Percentiles rank a stretch among this genome's conserved stretches.
Conservation (phyloP, 116 monocot species). For the Phalaenopsis hybrid region DNA sequence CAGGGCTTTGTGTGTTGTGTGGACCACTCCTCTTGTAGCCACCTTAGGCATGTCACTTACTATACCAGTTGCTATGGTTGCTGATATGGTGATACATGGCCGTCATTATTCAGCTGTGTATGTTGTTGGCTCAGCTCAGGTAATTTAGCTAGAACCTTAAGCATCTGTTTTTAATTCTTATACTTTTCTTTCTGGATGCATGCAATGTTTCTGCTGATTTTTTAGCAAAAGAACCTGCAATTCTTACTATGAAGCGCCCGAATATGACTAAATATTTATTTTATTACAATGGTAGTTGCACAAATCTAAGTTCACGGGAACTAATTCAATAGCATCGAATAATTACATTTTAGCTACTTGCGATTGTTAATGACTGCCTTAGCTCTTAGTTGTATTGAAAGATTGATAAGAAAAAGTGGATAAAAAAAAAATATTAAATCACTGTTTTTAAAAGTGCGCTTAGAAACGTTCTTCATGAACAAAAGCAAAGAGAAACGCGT, state of each 20-base stretch:
- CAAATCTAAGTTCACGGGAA: neutral
- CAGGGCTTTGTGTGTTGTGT: slow-evolving; percentile 95
- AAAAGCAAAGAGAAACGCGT: too few relatives aligned
- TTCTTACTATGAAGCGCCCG: neutral
- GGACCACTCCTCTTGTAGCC: slow-evolving; percentile 96
- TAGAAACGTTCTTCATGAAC: too few relatives aligned
- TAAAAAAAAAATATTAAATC: neutral
- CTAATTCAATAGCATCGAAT: neutral
- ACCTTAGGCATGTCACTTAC: slow-evolving; percentile 95
- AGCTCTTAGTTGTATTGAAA: neutral
- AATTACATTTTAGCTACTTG: neutral
- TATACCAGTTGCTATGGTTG: slow-evolving; percentile 94
- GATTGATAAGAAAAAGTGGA: neutral
- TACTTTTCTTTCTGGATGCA: neutral
- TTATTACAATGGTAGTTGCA: neutral
- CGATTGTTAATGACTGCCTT: neutral
- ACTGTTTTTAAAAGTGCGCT: too few relatives aligned
- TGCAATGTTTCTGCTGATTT: neutral
- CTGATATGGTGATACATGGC: slow-evolving; percentile 96
- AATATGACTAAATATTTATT: neutral
- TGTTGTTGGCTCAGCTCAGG: slow-evolving; percentile 87
- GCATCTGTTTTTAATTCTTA: neutral
- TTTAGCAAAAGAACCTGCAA: neutral
- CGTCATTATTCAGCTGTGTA: slow-evolving; percentile 93
- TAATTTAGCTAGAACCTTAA: slow-evolving; percentile 12